Evolutionary conservation across 2,329 filamentous ascomycete species (phyloP), one percentile per base, ranked within the genome.

Genomic region (Sclerotiophoma versabilis): DNA sequence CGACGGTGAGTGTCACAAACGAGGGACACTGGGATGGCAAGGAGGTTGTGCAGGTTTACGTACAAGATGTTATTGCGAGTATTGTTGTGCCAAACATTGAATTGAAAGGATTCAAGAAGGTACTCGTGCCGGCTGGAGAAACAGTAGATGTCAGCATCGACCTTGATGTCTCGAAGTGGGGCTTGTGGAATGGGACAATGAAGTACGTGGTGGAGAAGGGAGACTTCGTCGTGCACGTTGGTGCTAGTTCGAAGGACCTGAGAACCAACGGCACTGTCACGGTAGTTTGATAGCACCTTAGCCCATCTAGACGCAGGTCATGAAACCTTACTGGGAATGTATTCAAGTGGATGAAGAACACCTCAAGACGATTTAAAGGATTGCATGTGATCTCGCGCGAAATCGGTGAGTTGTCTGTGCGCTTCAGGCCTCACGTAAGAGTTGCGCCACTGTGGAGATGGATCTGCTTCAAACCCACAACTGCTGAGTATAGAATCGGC

Each of bases 181-280:
- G 84, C 0, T 64, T 87, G 7, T 87, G 84, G 84, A 77, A 85
- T 68, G 63, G 74, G 11, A 77, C 74, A 27, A 88, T 90, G 86
- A 76, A 87, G 70, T 91, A 91, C 71, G 86, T 90, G 20, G 88
- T 92, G 30, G 89, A 92, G 79, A 83, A 83, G 3, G 89, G 89
- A 1, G 81, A 87, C 33, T 92, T 91, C 69, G 74, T 80, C 5
- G 76, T 90, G 9, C 77, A 81, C 49, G 82, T 88, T 14, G 89
- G 87, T 2, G 73, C 75, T n/a, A 82, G 78, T 58, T 87, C 85
- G 61, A 75, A 76, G 49, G 82, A 87, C 69, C 67, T 87, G 49
- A 80, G 80, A 59, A 77, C 76, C 0, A 87, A 84, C 64, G 79
- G 80, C 27, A 87, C 81, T 1, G 79, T 87, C 38, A 83, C 80